These are phyloP conservation scores for Botryotinia calthae DNA, from an alignment of 2,329 filamentous ascomycete species.

Conservation along the genomic window DNA sequence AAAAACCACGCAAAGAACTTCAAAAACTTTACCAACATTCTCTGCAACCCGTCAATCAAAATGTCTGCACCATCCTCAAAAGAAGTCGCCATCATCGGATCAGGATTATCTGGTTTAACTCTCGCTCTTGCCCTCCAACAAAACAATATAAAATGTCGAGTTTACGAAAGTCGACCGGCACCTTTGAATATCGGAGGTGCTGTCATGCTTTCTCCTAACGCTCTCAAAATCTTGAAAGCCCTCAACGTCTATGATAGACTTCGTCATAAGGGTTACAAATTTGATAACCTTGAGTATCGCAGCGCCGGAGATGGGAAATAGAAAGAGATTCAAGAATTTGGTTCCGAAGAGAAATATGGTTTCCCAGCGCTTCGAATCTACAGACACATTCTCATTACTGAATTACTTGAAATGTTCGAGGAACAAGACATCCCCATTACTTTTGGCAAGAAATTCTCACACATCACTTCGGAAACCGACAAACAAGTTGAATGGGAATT, in stretches of 20 bases:
- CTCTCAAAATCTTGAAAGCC: slow-evolving; percentile 51
- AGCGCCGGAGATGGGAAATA: slow-evolving; percentile 39
- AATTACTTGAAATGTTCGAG: slow-evolving; percentile 45
- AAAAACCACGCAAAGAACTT: neutral
- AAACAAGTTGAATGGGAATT: slow-evolving; percentile 48
- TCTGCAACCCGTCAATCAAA: neutral
- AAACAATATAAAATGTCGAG: slow-evolving; percentile 47
- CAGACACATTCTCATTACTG: slow-evolving; percentile 50
- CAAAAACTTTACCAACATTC: neutral
- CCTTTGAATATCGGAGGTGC: slow-evolving; percentile 52
- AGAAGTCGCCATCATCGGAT: slow-evolving; percentile 46
- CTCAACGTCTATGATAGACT: slow-evolving; percentile 50
- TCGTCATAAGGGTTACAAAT: slow-evolving; percentile 47
- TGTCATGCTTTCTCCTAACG: slow-evolving; percentile 59
- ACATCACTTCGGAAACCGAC: slow-evolving; percentile 44
- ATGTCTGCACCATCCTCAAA: slow-evolving; percentile 10
- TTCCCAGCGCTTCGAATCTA: slow-evolving; percentile 56
- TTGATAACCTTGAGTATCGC: slow-evolving; percentile 48
- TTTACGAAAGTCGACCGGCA: slow-evolving; percentile 51
- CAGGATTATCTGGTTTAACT: slow-evolving; percentile 51
- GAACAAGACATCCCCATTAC: slow-evolving; percentile 44
- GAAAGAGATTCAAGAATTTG: slow-evolving; percentile 49
- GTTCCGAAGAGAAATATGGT: slow-evolving; percentile 47
- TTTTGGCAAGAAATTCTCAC: slow-evolving; percentile 49
- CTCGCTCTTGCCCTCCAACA: slow-evolving; percentile 54